phyloP scores from a whole-genome alignment of 257 asterid species.

The Phtheirospermum japonicum region DNA sequence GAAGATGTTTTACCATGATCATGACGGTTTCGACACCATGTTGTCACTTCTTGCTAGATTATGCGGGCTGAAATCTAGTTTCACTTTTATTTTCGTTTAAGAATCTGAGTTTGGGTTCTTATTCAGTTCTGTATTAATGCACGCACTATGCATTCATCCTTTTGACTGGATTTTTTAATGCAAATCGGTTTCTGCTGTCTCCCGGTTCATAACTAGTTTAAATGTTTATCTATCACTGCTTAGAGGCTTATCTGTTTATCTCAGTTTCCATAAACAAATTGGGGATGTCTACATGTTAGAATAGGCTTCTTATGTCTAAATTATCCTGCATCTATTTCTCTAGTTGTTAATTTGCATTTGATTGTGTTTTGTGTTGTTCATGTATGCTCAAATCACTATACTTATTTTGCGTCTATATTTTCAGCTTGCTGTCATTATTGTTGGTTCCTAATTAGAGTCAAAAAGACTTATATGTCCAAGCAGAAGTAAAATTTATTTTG shows the following conservation, averaged over 20 bases:
- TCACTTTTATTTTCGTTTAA: no score
- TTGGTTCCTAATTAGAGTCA: not conserved
- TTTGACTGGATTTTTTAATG: slow-evolving; percentile 1
- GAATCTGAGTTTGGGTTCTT: not conserved
- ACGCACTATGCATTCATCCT: not conserved
- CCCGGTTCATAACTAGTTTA: not conserved
- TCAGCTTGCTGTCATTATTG: slow-evolving; percentile 6
- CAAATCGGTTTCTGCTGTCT: slow-evolving; percentile 14
- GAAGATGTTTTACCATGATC: not conserved
- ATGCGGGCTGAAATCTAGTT: not conserved
- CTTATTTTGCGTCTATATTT: not conserved
- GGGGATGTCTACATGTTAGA: slow-evolving; percentile 11
- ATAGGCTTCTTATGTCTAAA: not conserved
- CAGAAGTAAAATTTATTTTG: slow-evolving; percentile 7
- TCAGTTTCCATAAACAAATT: slow-evolving; percentile 1
- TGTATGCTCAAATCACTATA: not conserved
- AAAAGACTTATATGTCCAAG: not conserved
- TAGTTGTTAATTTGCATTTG: not conserved
- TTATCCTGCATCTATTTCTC: not conserved
- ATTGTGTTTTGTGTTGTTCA: not conserved
- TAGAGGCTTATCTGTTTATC: slow-evolving; percentile 14
- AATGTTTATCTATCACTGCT: slow-evolving; percentile 7
- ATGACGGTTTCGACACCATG: slow-evolving; percentile 5
- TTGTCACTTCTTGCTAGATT: not conserved
- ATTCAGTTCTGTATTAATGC: not conserved